Percentiles rank a stretch among this genome's conserved stretches.
Conservation (phyloP, 306 rosid species). For the Trichosanthes cucumerina region DNA sequence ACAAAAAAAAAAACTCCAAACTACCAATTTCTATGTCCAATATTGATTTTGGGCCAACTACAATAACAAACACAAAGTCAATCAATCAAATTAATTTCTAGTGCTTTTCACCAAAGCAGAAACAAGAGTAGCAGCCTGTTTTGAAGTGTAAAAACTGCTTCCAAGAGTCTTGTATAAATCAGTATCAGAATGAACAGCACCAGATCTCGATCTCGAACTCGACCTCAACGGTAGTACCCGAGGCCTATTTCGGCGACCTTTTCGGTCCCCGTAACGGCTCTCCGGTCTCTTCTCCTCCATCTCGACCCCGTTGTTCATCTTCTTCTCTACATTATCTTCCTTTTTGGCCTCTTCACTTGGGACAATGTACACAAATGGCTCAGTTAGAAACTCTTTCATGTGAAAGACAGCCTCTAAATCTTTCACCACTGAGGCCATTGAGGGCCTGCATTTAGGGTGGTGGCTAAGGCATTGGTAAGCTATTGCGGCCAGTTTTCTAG, state of each 20-base stretch:
- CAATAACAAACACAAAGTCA: background rate
- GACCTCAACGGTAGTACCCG: slow-evolving; percentile 23
- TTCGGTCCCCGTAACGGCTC: slow-evolving; percentile 14
- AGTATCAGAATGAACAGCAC: slow-evolving; percentile 61
- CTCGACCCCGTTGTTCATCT: slow-evolving; percentile 13
- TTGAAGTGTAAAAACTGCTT: slow-evolving; percentile 41
- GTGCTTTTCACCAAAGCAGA: background rate
- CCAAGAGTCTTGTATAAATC: slow-evolving; percentile 49
- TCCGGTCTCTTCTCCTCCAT: slow-evolving; percentile 11
- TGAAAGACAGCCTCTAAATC: slow-evolving; percentile 48
- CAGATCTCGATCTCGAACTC: slow-evolving; percentile 30
- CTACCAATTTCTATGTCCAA: background rate
- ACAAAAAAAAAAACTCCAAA: background rate
- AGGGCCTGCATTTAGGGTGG: slow-evolving; percentile 61
- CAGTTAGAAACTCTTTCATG: slow-evolving; percentile 46
- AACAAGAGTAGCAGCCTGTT: background rate
- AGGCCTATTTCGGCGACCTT: slow-evolving; percentile 20
- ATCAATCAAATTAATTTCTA: background rate
- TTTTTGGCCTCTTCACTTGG: slow-evolving; percentile 26
- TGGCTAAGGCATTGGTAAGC: slow-evolving; percentile 65
- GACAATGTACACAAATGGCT: slow-evolving; percentile 70
- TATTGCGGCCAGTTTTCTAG: slow-evolving; percentile 46
- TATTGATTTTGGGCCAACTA: background rate
- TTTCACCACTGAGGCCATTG: slow-evolving; percentile 65
- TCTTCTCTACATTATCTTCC: slow-evolving; percentile 5